Base-by-base conservation (phyloP, 257 asterid species). In the Parsonsia alboflavescens region DNA sequence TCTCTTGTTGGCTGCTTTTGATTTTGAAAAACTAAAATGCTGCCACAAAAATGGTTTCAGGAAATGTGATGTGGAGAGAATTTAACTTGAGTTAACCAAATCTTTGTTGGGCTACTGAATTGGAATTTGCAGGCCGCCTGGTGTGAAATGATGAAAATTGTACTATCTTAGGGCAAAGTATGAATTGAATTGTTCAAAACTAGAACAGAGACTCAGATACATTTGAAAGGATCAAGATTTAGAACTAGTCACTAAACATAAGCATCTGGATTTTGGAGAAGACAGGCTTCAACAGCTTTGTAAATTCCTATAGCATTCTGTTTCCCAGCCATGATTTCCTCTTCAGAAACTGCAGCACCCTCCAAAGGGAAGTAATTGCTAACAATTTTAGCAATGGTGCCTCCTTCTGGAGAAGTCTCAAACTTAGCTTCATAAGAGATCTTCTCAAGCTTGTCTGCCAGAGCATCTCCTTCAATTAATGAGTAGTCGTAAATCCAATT, bases 231-330 rank as follows among this genome's bases (percentile, higher is more conserved):
- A 17, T 50, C 57, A 50, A 50, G 57, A 50, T 50, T 50, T 50
- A 53, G 59, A 53, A 53, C 6, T 9, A 67, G 24, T 28, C 21
- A 24, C 57, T 48, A 78, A 73, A 26, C 74, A 24, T 75, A 79
- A 7, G 73, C 77, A 54, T 75, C 46, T 9, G 80, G 80, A n/a
- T 70, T 71, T 24, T 49, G 62, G 54, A 64, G 61, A 63, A 80
- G 79, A 42, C 73, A 80, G 61, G 66, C 79, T 59, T 80, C 76
- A 30, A 76, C 73, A 12, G 81, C 81, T 68, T 73, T 76, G 65
- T 56, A 24, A 30, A 80, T 30, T 26, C 42, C 64, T 4, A 63
- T 63, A 10, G 76, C 65, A 19, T 22, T 76, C 22, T 76, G 78
- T 50, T 76, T 72, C 54, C 78, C 44, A 5, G 52, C 80, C 45